These are phyloP conservation scores for Dipodascus geniculatus DNA, from an alignment of 805 yeast genomes.

Conservation along the genomic window DNA sequence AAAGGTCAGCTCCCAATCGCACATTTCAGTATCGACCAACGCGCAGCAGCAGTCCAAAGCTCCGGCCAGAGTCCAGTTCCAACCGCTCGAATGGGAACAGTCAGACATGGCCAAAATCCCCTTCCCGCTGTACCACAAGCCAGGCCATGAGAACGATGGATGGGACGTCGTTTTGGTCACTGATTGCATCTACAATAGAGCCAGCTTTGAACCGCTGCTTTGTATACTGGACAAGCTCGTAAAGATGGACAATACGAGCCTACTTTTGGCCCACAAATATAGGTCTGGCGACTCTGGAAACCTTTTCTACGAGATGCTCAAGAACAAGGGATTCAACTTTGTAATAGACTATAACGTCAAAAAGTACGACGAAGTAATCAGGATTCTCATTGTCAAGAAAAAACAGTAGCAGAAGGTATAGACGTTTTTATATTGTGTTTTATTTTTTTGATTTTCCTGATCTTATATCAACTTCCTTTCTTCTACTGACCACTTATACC, in stretches of 20 bases:
- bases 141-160: constrained; percentile 18
- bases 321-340: neutral
- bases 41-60: neutral
- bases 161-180: constrained; percentile 31
- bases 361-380: neutral
- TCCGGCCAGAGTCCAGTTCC: constrained; percentile 16
- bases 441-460: neutral
- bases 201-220: constrained; percentile 28
- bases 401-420: neutral
- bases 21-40: neutral
- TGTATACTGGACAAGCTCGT: constrained; percentile 18
- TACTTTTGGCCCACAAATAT: constrained; percentile 25
- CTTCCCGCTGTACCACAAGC: neutral
- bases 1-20: neutral
- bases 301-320: constrained; percentile 11
- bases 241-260: constrained; percentile 8
- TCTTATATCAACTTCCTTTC: neutral
- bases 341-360: neutral
- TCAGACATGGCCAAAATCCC: constrained; percentile 8
- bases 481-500: neutral
- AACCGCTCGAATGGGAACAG: constrained; percentile 29
- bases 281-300: constrained; percentile 16
- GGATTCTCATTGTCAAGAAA: neutral
- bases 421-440: neutral
- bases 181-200: constrained; percentile 34